Conservation (phyloP, 2,329 filamentous ascomycete species). For the Bimuria novae-zelandiae region DNA sequence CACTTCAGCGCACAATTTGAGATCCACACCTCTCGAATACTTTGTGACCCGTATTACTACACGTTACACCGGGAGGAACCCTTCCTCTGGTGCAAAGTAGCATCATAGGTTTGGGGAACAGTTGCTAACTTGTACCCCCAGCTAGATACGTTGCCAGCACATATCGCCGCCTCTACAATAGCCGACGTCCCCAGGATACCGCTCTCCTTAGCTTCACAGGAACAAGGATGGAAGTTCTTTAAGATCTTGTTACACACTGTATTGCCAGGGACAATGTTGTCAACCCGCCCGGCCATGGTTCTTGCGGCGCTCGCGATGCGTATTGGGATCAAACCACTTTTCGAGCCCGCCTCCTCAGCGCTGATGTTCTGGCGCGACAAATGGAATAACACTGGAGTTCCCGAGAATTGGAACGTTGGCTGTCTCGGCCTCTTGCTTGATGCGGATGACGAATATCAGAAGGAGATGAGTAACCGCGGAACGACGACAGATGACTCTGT, state of each 20-base stretch:
- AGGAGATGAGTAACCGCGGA: slow-evolving; percentile 4
- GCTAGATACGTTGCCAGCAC: slow-evolving; percentile 49
- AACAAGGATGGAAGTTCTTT: slow-evolving; percentile 52
- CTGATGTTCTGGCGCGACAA: slow-evolving; percentile 49
- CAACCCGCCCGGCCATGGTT: slow-evolving; percentile 51
- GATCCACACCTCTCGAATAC: no score
- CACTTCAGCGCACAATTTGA: neutral
- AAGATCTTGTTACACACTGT: slow-evolving; percentile 55
- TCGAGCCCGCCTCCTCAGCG: slow-evolving; percentile 48
- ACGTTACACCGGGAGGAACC: no score
- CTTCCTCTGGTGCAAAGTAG: no score
- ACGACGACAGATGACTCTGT: slow-evolving; percentile 30
- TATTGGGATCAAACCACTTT: slow-evolving; percentile 53
- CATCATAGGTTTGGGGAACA: no score
- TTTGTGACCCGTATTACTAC: no score
- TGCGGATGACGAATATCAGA: slow-evolving; percentile 44
- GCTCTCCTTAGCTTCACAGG: slow-evolving; percentile 45
- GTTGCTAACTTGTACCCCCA: neutral
- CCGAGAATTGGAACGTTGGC: slow-evolving; percentile 56
- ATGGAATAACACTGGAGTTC: slow-evolving; percentile 56
- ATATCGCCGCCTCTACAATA: slow-evolving; percentile 42
- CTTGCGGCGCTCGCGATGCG: slow-evolving; percentile 55
- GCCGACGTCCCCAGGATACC: slow-evolving; percentile 52
- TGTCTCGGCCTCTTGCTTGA: slow-evolving; percentile 55
- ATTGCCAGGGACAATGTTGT: slow-evolving; percentile 55